These are phyloP conservation scores for Trichophyton benhamiae DNA, from an alignment of 2,329 filamentous ascomycete genomes.

Conservation along the genomic window DNA sequence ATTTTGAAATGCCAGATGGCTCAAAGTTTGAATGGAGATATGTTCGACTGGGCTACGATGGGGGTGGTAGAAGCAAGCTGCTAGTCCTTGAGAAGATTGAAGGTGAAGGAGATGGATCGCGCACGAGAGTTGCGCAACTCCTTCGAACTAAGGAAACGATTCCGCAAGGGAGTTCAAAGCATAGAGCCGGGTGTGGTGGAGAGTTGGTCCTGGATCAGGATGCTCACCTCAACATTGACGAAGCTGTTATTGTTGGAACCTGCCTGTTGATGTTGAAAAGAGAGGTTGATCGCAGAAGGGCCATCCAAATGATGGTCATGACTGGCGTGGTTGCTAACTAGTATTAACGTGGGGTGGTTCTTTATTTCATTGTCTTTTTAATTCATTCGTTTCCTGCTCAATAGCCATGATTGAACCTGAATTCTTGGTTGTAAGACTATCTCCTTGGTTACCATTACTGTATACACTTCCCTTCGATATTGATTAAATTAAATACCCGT, in stretches of 20 bases:
- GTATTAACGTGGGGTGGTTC: too few species aligned
- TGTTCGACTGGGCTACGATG: slow-evolving; percentile 30
- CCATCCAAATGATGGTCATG: slow-evolving; percentile 38
- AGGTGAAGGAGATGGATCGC: background rate
- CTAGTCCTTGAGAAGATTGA: slow-evolving; percentile 18
- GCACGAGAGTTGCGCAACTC: slow-evolving; percentile 27
- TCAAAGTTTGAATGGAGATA: slow-evolving; percentile 46
- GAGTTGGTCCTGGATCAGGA: slow-evolving; percentile 42
- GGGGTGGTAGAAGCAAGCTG: slow-evolving; percentile 16
- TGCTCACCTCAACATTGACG: slow-evolving; percentile 25
- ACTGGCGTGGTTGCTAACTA: background rate
- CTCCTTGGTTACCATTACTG: background rate
- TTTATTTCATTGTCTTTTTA: background rate
- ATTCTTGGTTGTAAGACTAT: too few species aligned
- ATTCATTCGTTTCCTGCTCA: background rate
- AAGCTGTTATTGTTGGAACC: slow-evolving; percentile 44
- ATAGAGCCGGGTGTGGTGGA: slow-evolving; percentile 32
- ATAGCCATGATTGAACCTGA: background rate
- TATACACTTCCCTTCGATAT: background rate
- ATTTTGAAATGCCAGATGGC: slow-evolving; percentile 39
- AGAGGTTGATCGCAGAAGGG: slow-evolving; percentile 48
- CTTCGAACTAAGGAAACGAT: slow-evolving; percentile 30
- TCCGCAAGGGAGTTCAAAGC: slow-evolving; percentile 26
- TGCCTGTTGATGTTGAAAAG: slow-evolving; percentile 53
- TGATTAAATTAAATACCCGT: background rate